A percentile compares a stretch with the other conserved stretches of the same genome.
These are phyloP conservation scores for Stellera chamaejasme DNA, from an alignment of 345 rosid genomes.

Conservation along the genomic window DNA sequence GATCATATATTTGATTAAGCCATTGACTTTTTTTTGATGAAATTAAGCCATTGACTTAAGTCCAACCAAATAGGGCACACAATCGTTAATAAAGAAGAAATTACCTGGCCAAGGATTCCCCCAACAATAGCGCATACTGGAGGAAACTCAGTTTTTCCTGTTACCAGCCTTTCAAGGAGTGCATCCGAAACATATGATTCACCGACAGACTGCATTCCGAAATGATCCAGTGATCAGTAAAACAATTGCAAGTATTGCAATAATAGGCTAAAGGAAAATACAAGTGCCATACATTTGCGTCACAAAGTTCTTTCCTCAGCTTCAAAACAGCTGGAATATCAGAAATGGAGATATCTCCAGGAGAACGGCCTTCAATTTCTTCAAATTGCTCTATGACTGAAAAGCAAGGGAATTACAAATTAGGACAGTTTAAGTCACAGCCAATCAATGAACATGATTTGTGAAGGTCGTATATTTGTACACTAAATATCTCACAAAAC, in stretches of 20 bases:
- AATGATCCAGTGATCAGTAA: neutral
- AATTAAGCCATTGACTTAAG: no score
- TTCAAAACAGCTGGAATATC: slow-evolving; percentile 62
- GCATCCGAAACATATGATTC: slow-evolving; percentile 55
- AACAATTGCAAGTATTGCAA: neutral
- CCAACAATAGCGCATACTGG: slow-evolving; percentile 91
- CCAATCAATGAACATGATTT: no score
- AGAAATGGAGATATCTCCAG: slow-evolving; percentile 37
- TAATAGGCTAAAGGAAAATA: neutral
- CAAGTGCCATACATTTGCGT: slow-evolving; percentile 39
- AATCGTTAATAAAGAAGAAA: neutral
- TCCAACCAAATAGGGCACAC: no score
- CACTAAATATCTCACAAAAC: neutral
- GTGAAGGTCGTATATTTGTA: no score
- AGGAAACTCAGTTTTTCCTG: slow-evolving; percentile 51
- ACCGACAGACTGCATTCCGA: slow-evolving; percentile 38
- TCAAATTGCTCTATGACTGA: slow-evolving; percentile 77
- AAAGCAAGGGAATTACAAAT: neutral
- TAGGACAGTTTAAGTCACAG: neutral
- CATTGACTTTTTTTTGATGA: no score
- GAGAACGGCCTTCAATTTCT: slow-evolving; percentile 49
- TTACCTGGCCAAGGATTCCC: slow-evolving; percentile 91
- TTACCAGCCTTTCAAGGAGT: slow-evolving; percentile 66
- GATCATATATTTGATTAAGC: no score
- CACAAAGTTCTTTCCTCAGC: slow-evolving; percentile 62